phyloP scores from a whole-genome alignment of 2,329 filamentous ascomycete species.

The Corynespora cassiicola region DNA sequence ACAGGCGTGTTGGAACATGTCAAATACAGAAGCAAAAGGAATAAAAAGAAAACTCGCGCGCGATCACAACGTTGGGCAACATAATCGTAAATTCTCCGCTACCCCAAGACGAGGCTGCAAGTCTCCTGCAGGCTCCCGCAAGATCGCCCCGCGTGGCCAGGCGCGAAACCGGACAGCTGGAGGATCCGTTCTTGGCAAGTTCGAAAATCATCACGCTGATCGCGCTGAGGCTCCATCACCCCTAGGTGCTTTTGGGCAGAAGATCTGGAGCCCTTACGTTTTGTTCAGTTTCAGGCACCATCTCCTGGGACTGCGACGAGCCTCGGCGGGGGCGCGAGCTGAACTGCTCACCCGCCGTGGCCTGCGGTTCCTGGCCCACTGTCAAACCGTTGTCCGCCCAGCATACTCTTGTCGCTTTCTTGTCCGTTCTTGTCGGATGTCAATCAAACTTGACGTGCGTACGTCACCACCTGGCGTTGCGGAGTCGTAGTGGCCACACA shows the following conservation, averaged over 20 bases:
- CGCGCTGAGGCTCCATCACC: neutral
- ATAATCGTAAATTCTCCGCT: too few relatives aligned
- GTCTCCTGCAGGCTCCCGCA: too few relatives aligned
- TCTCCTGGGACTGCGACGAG: neutral
- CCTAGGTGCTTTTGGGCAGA: neutral
- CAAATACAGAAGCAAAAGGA: too few relatives aligned
- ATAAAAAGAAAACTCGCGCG: too few relatives aligned
- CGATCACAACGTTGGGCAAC: too few relatives aligned
- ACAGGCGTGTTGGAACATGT: too few relatives aligned
- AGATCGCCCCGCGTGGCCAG: constrained; percentile 4
- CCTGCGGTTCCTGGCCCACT: constrained; percentile 11
- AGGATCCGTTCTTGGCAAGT: constrained; percentile 1
- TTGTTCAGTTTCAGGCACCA: constrained; percentile 2
- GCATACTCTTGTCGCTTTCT: too few relatives aligned
- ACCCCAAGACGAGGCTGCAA: too few relatives aligned
- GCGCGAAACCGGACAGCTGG: constrained; percentile 1
- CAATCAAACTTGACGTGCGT: too few relatives aligned
- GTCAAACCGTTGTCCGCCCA: constrained; percentile 15
- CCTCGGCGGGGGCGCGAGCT: neutral
- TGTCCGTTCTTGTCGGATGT: too few relatives aligned
- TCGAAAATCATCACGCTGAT: neutral
- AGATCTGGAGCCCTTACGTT: neutral
- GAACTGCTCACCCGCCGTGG: constrained; percentile 6
- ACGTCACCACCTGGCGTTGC: too few relatives aligned
- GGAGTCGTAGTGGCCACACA: too few relatives aligned